phyloP scores from a whole-genome alignment of 176 grass and related monocot genomes.

The Carex cristatella region DNA sequence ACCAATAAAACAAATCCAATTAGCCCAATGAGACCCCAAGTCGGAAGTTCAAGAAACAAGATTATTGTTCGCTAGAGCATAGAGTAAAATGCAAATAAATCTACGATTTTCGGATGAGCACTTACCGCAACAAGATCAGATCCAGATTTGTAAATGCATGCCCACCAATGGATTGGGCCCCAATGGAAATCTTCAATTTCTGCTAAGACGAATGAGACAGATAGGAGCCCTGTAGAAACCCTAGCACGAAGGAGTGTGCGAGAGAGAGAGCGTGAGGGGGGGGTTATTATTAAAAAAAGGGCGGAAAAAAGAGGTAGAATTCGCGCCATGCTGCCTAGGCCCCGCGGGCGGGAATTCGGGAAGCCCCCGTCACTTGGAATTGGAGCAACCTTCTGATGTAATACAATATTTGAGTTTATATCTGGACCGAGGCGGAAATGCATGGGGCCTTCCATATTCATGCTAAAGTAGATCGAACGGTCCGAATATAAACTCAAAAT shows the following conservation, averaged over 20 bases:
- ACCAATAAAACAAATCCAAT: neutral
- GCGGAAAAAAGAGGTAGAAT: neutral
- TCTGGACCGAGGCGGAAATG: too few species aligned
- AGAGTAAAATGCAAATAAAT: neutral
- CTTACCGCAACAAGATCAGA: neutral
- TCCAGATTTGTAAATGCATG: neutral
- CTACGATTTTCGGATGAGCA: neutral
- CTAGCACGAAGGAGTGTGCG: neutral
- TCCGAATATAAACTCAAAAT: too few species aligned
- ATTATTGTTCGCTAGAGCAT: neutral
- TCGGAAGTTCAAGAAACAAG: neutral
- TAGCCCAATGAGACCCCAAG: neutral
- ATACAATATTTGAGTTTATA: too few species aligned
- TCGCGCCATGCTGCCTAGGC: neutral
- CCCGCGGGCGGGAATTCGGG: neutral
- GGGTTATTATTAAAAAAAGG: neutral
- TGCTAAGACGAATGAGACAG: neutral
- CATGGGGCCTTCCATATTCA: too few species aligned
- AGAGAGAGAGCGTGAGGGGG: neutral
- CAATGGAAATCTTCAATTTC: neutral
- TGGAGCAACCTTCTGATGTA: too few species aligned
- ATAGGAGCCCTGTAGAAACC: neutral
- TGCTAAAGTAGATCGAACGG: too few species aligned
- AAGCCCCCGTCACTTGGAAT: too few species aligned
- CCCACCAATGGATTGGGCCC: neutral